These are phyloP conservation scores for Vaccinium myrtillus DNA, from an alignment of 148 eudicot species.

Conservation along the genomic window DNA sequence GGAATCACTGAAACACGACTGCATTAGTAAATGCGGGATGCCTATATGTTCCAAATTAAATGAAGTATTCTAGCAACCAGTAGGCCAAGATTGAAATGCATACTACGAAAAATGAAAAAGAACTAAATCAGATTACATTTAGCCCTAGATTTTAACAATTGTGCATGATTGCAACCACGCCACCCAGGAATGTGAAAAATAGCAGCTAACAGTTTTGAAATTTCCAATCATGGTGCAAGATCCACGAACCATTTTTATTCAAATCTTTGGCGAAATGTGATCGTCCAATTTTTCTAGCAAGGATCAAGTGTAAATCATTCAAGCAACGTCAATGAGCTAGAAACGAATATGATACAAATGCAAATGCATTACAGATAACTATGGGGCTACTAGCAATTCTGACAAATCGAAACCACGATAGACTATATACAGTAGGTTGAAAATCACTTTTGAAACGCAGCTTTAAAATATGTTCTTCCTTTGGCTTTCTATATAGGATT, in stretches of 20 bases:
- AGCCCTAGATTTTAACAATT: not conserved
- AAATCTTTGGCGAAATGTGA: not conserved
- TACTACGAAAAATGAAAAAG: not conserved
- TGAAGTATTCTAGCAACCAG: not conserved
- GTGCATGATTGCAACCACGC: not conserved
- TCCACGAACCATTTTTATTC: not conserved
- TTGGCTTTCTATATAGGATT: no score
- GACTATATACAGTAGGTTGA: no score
- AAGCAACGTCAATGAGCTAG: not conserved
- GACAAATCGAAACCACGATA: not conserved
- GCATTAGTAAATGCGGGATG: slow-evolving; percentile 5
- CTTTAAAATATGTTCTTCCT: no score
- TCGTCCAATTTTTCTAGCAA: not conserved
- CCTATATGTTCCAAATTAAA: not conserved
- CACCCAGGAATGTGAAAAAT: not conserved
- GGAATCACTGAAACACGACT: slow-evolving; percentile 38
- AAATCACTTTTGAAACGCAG: no score
- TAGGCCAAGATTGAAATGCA: not conserved
- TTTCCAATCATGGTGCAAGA: not conserved
- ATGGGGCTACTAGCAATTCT: not conserved
- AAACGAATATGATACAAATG: not conserved
- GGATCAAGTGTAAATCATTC: not conserved
- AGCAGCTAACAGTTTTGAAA: not conserved
- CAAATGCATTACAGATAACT: not conserved
- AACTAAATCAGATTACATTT: not conserved